phyloP scores from a whole-genome alignment of 805 yeast genomes.

The Kuraishia piskuri region DNA sequence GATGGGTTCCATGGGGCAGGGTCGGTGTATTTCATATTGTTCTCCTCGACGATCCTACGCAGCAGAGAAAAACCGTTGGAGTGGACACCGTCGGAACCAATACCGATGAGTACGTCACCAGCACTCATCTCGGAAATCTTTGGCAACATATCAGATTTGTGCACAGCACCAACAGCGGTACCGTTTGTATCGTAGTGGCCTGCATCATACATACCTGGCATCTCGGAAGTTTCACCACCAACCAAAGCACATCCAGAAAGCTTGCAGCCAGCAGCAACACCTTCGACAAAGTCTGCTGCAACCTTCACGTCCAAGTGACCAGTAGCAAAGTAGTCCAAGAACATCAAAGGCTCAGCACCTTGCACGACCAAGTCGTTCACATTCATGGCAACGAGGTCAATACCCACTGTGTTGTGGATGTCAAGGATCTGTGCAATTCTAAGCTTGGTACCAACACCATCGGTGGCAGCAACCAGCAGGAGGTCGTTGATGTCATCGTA shows the following conservation, averaged over 20 bases:
- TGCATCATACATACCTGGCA: slow-evolving; percentile 97
- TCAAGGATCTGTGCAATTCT: slow-evolving; percentile 86
- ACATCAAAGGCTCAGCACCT: slow-evolving; percentile 96
- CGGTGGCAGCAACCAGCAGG: slow-evolving; percentile 94
- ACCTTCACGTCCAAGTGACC: slow-evolving; percentile 79
- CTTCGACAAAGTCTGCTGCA: slow-evolving; percentile 84
- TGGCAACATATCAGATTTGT: slow-evolving; percentile 69
- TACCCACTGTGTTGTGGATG: slow-evolving; percentile 96
- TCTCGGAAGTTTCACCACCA: slow-evolving; percentile 98
- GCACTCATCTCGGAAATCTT: slow-evolving; percentile 52
- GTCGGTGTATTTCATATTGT: slow-evolving; percentile 62
- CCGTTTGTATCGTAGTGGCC: slow-evolving; percentile 98
- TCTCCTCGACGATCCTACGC: slow-evolving; percentile 79
- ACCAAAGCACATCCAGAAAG: slow-evolving; percentile 95
- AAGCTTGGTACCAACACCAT: slow-evolving; percentile 97
- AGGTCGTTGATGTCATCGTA: slow-evolving; percentile 64
- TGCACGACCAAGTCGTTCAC: slow-evolving; percentile 96
- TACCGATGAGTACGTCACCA: slow-evolving; percentile 81
- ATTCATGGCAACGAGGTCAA: slow-evolving; percentile 98
- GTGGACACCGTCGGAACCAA: slow-evolving; percentile 88
- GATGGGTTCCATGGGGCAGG: slow-evolving; percentile 78
- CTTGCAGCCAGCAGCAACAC: slow-evolving; percentile 95
- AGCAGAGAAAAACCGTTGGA: slow-evolving; percentile 95
- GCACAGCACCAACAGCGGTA: slow-evolving; percentile 96
- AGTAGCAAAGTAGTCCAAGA: slow-evolving; percentile 93